Evolutionary conservation across 495 filamentous ascomycete species (phyloP).

Genomic region (Amorphotheca resinae): DNA sequence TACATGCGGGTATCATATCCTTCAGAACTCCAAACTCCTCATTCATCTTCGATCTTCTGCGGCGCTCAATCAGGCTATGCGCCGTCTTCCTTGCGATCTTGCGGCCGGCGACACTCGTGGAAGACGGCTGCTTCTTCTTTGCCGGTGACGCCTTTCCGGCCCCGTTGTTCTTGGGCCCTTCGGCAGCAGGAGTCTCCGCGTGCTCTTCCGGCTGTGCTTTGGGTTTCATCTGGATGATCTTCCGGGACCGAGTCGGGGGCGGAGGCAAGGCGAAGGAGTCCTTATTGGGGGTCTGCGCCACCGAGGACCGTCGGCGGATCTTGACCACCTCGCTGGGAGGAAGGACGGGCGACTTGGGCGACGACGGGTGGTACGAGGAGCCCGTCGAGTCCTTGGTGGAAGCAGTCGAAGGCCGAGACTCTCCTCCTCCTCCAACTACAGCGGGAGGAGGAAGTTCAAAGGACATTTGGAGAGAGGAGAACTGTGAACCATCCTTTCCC

Average conservation of each 20-base stretch:
- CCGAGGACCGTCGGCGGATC: slow-evolving; percentile 42
- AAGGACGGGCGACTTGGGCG: slow-evolving; percentile 43
- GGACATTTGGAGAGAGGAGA: slow-evolving; percentile 40
- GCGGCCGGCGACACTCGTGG: slow-evolving; percentile 67
- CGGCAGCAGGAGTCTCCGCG: slow-evolving; percentile 6
- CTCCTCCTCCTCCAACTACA: slow-evolving; percentile 32
- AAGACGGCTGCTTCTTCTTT: slow-evolving; percentile 57
- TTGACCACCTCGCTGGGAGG: slow-evolving; percentile 43
- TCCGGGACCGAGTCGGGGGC: slow-evolving; percentile 80
- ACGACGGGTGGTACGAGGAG: slow-evolving; percentile 39
- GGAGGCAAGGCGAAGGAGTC: slow-evolving; percentile 72
- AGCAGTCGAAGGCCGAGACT: slow-evolving; percentile 27
- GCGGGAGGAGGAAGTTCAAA: slow-evolving; percentile 84
- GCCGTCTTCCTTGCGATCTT: slow-evolving; percentile 96
- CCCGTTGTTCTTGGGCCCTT: slow-evolving; percentile 16
- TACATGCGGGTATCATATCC: slow-evolving; percentile 89
- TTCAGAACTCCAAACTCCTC: slow-evolving; percentile 93
- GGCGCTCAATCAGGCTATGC: slow-evolving; percentile 85
- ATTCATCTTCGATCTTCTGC: slow-evolving; percentile 95
- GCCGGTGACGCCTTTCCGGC: slow-evolving; percentile 26
- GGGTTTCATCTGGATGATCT: slow-evolving; percentile 97
- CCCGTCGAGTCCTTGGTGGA: slow-evolving; percentile 23
- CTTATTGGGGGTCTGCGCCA: slow-evolving; percentile 38
- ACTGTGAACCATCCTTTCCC: slow-evolving; percentile 52
- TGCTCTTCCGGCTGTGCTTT: slow-evolving; percentile 29